Evolutionary conservation across 192 early-diverging fungal species (phyloP), one percentile per base, ranked within the genome.

Genomic region (Neocallimastix lanati): DNA sequence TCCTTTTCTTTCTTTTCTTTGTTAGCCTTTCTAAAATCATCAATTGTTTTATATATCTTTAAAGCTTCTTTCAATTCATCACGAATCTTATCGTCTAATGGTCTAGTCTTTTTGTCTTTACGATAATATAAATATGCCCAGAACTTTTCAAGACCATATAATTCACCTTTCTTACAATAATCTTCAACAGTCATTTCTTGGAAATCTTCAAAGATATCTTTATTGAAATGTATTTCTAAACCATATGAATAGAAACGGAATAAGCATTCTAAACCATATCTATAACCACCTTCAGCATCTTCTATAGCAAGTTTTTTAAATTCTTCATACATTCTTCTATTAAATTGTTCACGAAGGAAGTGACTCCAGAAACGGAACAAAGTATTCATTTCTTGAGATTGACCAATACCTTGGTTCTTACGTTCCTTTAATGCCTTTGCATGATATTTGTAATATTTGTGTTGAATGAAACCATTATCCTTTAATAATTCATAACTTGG

Each of bases 211-310:
- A 96, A 96, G 28, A 94, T 81, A 33, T 96, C 94, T 80, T 86
- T 85, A 76, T 92, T 91, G 88, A 92, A 96, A 84, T 91, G 92
- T 84, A 92, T 91, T 86, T 96, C 95, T 77, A 98, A 86, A 28
- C 96, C 95, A 83, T 98, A 96, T 28, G 94, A 97, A 86, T 93
- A 96, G 90, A 96, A 98, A 58, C 95, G 93, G 93, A 96, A 98
- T 79, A 98, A 84, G 84, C 95, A 98, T 86, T 98, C 96, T 40
- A 97, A 87, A n/a, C 96, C 96, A 82, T 98, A 96, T 29, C 96
- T 90, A 86, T 96, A 95, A 82, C 93, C 91, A 79, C 86, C 85
- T 76, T 88, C 86, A 67, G 94, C 92, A 84, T 98, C 96, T 81
- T 97, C 94, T 28, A 95, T 88, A 11, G 96, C 93, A 18, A 96